Base-by-base conservation (phyloP, 345 rosid species). In the Atalantia buxifolia region DNA sequence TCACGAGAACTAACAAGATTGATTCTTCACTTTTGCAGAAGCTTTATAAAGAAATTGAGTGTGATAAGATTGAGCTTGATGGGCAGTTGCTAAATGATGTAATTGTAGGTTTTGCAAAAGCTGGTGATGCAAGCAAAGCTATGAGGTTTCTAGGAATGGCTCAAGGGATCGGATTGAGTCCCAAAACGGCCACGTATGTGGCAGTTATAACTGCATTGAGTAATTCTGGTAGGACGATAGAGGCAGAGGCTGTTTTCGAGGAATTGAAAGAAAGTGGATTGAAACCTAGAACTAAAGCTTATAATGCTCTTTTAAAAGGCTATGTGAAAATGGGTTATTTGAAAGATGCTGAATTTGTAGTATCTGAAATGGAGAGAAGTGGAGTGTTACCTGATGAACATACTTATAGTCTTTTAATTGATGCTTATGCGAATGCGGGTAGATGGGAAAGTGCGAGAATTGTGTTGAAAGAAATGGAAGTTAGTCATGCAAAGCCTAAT, bases 391-490 rank as follows among this genome's bases (percentile, higher is more conserved):
- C 97, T 4, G 96, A 96, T 86, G 97, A 96, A 60, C 91, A 85
- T 74, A 92, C 97, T 4, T 95, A 92, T 74, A 90, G 98, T 86
- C 85, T 94, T 68, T 86, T 96, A 31, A 88, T 92, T 69, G 97
- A 94, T 88, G 99, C 98, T 2, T 96, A 94, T 80, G 86, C 89
- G 7, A 88, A 91, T 88, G 98, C 94, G 1, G 98, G 94, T 6
- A 88, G 99, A 80, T 92, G 97, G 99, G 99, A 94, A 75, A 96
- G 99, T 28, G 95, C 98, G 0, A 91, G 95, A 76, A 89, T 94
- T 57, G 95, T 96, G 74, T 83, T 94, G 91, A 91, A 94, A 83
- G 97, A 96, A 86, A 94, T 96, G 98, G 97, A 95, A 83, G 94
- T 88, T 6, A 86, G 86, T 69, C 84, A 85, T 74, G 89, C 89